Conservation (phyloP, 2,329 filamentous ascomycete genomes). For the Fonsecaea nubica region DNA sequence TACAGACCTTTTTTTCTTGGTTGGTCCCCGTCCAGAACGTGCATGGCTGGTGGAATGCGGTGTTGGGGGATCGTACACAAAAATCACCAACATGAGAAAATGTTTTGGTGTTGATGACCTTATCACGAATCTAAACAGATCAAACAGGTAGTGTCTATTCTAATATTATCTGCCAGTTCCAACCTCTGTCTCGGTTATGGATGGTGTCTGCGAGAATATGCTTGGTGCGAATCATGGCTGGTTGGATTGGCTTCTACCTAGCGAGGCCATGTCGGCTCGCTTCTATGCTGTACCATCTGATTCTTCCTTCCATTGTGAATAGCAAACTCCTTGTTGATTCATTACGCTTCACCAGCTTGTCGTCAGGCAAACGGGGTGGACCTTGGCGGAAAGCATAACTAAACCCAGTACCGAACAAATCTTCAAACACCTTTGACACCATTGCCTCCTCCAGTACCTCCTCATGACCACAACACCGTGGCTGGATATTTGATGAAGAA, state of each 20-base stretch:
- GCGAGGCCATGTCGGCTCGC: not conserved
- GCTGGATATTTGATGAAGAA: not conserved
- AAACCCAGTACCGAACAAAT: not conserved
- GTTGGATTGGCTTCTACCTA: not conserved
- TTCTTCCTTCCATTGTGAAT: not conserved
- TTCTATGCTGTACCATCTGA: not conserved
- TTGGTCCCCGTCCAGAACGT: not conserved
- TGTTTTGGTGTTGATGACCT: conserved; percentile 23
- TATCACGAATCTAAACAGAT: conserved; percentile 22
- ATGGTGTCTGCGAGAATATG: not conserved
- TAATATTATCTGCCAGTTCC: conserved; percentile 26
- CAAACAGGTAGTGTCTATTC: conserved; percentile 30
- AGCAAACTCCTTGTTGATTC: not conserved
- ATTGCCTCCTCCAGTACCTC: not conserved
- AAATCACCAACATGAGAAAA: conserved; percentile 20
- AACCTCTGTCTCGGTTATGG: not conserved
- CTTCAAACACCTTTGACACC: not conserved
- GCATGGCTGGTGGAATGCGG: not conserved
- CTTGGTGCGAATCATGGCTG: not conserved
- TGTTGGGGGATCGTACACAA: conserved; percentile 13
- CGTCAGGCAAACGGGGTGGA: not conserved
- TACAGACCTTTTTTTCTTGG: conserved; percentile 8
- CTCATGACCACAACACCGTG: not conserved
- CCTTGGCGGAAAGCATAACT: not conserved
- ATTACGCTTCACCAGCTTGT: not conserved